Conservation (phyloP, 2,329 filamentous ascomycete species). For the Cyanodermella asteris region DNA sequence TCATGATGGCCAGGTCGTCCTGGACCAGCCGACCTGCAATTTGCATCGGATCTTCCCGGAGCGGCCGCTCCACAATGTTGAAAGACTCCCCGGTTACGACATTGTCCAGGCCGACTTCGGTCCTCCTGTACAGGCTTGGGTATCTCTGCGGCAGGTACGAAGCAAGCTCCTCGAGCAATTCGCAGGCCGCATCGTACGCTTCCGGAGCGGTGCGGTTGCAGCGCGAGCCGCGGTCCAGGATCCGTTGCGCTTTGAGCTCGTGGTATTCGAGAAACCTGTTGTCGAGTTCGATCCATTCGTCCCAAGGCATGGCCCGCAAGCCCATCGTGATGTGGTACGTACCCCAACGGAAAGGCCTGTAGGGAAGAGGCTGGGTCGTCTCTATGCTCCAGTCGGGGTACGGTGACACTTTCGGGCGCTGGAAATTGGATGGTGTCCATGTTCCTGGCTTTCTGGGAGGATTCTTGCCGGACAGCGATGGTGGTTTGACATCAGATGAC, state of each 20-base stretch:
- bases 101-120: slow-evolving; percentile 45
- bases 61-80: slow-evolving; percentile 40
- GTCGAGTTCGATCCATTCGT: slow-evolving; percentile 71
- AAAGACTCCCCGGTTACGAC: slow-evolving; percentile 49
- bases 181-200: slow-evolving; percentile 49
- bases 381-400: slow-evolving; percentile 48
- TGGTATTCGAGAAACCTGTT: slow-evolving; percentile 57
- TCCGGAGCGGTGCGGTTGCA: slow-evolving; percentile 48
- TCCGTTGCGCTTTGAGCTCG: slow-evolving; percentile 45
- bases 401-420: slow-evolving; percentile 34
- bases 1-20: slow-evolving; percentile 69
- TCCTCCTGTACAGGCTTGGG: slow-evolving; percentile 45
- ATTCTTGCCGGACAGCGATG: too few species aligned
- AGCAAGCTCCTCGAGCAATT: slow-evolving; percentile 51
- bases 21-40: slow-evolving; percentile 52
- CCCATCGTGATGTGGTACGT: slow-evolving; percentile 64
- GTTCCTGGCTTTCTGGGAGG: slow-evolving; percentile 10
- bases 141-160: slow-evolving; percentile 55
- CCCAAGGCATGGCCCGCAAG: slow-evolving; percentile 43
- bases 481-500: too few species aligned
- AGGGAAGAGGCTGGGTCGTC: slow-evolving; percentile 50
- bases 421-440: slow-evolving; percentile 38
- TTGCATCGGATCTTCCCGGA: slow-evolving; percentile 58
- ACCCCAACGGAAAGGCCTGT: slow-evolving; percentile 57
- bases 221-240: slow-evolving; percentile 41